Evolutionary conservation across 441 rosid genomes (phyloP).

Genomic region (Lepidium campestre): DNA sequence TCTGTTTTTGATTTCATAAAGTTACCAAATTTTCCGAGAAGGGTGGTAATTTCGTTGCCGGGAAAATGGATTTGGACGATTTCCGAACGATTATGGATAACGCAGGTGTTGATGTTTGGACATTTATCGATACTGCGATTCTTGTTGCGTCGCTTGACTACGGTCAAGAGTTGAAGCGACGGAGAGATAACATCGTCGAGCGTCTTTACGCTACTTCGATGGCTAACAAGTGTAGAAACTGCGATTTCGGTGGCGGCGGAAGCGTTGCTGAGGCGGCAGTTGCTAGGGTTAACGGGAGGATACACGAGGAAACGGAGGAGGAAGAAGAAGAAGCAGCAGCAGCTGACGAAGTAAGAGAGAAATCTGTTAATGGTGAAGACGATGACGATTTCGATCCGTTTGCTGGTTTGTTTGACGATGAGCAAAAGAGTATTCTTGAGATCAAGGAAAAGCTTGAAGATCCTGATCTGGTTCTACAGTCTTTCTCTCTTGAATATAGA

Average conservation of each 20-base stretch:
- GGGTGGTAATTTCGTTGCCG: neutral
- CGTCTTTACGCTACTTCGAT: constrained; percentile 59
- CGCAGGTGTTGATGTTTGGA: constrained; percentile 84
- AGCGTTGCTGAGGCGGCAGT: constrained; percentile 9
- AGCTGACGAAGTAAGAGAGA: constrained; percentile 34
- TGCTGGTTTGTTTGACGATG: constrained; percentile 89
- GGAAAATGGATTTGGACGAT: constrained; percentile 75
- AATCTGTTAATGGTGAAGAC: constrained; percentile 39
- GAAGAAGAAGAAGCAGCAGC: constrained; percentile 24
- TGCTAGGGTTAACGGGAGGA: constrained; percentile 30
- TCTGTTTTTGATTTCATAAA: constrained; percentile 12
- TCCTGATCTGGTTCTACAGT: constrained; percentile 61
- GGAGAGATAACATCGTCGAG: constrained; percentile 78
- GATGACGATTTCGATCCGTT: constrained; percentile 66
- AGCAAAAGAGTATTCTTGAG: constrained; percentile 65
- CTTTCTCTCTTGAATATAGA: neutral
- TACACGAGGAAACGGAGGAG: constrained; percentile 17
- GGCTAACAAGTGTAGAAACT: constrained; percentile 53
- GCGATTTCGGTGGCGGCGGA: constrained; percentile 40
- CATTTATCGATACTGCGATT: constrained; percentile 77
- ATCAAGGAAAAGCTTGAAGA: constrained; percentile 83
- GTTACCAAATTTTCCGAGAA: neutral
- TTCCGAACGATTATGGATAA: constrained; percentile 69
- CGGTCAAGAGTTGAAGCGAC: constrained; percentile 51
- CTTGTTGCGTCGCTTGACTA: constrained; percentile 66